Percentiles rank a stretch among this genome's conserved stretches.
These are phyloP conservation scores for Rhodotorula glutinis DNA, from an alignment of 1,284 basidiomycete genomes.

Conservation along the genomic window DNA sequence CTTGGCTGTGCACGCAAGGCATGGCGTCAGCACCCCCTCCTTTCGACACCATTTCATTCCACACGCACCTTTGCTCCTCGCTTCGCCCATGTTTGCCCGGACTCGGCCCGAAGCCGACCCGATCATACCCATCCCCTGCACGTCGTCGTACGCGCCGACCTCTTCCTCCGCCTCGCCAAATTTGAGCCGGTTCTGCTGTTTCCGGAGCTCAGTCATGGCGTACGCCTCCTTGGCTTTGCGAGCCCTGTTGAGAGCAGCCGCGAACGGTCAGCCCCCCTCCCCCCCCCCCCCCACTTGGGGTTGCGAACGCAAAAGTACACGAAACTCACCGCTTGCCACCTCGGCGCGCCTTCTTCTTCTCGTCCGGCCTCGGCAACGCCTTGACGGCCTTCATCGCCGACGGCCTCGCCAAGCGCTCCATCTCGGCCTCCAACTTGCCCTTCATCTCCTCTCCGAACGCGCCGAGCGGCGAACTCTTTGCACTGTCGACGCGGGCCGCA, in stretches of 20 bases:
- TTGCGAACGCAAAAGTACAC: too few relatives aligned
- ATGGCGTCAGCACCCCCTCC: background rate
- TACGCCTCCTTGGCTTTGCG: conserved; percentile 96
- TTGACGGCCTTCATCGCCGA: conserved; percentile 92
- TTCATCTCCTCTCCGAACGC: conserved; percentile 74
- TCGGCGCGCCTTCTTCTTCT: conserved; percentile 85
- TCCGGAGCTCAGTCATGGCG: conserved; percentile 92
- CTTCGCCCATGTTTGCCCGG: conserved; percentile 76
- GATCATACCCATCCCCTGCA: conserved; percentile 95
- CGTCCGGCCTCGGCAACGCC: conserved; percentile 91
- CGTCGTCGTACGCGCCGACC: conserved; percentile 92
- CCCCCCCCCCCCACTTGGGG: too few relatives aligned
- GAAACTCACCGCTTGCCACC: conserved; percentile 79
- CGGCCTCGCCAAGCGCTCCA: conserved; percentile 88
- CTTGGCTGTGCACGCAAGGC: conserved; percentile 62
- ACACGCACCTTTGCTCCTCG: conserved; percentile 76
- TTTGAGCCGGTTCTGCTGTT: conserved; percentile 92
- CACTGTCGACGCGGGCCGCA: conserved; percentile 88
- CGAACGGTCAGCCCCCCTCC: background rate
- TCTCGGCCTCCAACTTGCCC: conserved; percentile 83
- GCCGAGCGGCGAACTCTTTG: conserved; percentile 67
- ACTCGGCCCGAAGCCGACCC: conserved; percentile 80
- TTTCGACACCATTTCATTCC: too few relatives aligned
- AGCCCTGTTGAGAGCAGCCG: conserved; percentile 57
- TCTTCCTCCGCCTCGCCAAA: conserved; percentile 97